phyloP scores from a whole-genome alignment of 2,329 filamentous ascomycete species.

The Madurella fahalii region DNA sequence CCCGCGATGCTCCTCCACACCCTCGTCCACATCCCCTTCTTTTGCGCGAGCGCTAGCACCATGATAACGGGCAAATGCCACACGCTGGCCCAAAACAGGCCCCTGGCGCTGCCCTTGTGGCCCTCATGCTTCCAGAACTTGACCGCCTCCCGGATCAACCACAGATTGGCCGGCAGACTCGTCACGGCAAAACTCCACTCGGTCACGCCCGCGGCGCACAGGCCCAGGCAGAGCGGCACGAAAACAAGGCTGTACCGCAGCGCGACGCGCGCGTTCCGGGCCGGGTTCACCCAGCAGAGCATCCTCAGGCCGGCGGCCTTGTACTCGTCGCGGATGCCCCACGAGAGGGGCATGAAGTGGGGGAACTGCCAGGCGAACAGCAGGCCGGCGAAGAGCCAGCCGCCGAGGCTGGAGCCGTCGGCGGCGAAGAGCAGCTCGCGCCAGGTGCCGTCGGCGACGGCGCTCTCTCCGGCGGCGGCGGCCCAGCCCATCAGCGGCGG shows the following conservation, averaged over 20 bases:
- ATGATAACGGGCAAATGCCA: slow-evolving; percentile 91
- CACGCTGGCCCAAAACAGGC: slow-evolving; percentile 94
- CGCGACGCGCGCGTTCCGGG: slow-evolving; percentile 79
- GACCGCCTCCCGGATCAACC: slow-evolving; percentile 77
- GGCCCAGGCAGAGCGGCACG: slow-evolving; percentile 76
- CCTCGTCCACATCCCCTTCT: slow-evolving; percentile 85
- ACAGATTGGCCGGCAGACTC: slow-evolving; percentile 76
- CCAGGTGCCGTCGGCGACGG: slow-evolving; percentile 71
- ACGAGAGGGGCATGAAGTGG: slow-evolving; percentile 93
- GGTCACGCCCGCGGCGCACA: slow-evolving; percentile 77
- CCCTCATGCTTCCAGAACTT: slow-evolving; percentile 78
- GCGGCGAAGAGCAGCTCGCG: slow-evolving; percentile 67
- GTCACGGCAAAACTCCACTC: slow-evolving; percentile 81
- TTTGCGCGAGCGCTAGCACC: slow-evolving; percentile 85
- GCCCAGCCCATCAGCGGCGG: slow-evolving; percentile 98
- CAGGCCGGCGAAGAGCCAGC: slow-evolving; percentile 81
- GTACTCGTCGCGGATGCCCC: slow-evolving; percentile 87
- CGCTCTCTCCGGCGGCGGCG: slow-evolving; percentile 84
- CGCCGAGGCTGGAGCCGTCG: slow-evolving; percentile 63
- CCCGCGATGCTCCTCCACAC: slow-evolving; percentile 70
- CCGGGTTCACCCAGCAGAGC: slow-evolving; percentile 85
- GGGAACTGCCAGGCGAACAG: slow-evolving; percentile 97
- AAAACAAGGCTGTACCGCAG: slow-evolving; percentile 81
- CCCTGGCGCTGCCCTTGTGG: slow-evolving; percentile 72
- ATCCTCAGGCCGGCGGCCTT: slow-evolving; percentile 62